phyloP scores from a whole-genome alignment of 257 asterid genomes.

The Plantago ovata region DNA sequence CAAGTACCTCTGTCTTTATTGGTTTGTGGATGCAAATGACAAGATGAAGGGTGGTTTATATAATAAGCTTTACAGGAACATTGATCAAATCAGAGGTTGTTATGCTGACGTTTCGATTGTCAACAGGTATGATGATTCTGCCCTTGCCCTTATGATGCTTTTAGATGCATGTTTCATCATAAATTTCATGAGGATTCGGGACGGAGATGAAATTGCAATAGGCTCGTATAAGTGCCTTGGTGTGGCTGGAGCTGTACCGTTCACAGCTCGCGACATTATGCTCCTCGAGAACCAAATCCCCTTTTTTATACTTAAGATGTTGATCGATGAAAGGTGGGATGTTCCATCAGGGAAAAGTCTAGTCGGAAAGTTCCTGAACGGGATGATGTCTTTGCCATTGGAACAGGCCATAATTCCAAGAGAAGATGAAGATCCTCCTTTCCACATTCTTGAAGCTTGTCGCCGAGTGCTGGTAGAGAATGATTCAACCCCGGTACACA shows the following conservation, averaged over 20 bases:
- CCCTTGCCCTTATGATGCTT: constrained; percentile 11
- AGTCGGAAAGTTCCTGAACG: not conserved
- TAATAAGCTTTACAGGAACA: not conserved
- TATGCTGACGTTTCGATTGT: constrained; percentile 6
- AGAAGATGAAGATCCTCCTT: constrained; percentile 10
- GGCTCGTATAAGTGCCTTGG: constrained; percentile 3
- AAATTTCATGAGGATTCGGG: not conserved
- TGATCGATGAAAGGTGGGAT: not conserved
- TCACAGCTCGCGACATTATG: not conserved
- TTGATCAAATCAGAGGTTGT: not conserved
- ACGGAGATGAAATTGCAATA: not conserved
- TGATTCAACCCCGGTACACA: not conserved
- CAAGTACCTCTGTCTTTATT: constrained; percentile 10
- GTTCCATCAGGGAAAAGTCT: not conserved
- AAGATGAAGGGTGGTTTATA: not conserved
- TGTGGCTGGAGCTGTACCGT: not conserved
- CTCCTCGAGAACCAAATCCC: constrained; percentile 18
- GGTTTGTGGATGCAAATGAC: not conserved
- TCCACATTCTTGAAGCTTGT: constrained; percentile 10
- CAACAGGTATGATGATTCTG: not conserved
- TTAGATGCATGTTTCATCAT: constrained; percentile 12
- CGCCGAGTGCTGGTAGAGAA: not conserved
- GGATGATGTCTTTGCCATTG: not conserved
- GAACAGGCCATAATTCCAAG: not conserved
- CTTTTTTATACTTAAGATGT: not conserved